Percentiles rank a stretch among this genome's conserved stretches.
These are phyloP conservation scores for Myriosclerotinia duriaeana DNA, from an alignment of 2,329 filamentous ascomycete genomes.

Conservation along the genomic window DNA sequence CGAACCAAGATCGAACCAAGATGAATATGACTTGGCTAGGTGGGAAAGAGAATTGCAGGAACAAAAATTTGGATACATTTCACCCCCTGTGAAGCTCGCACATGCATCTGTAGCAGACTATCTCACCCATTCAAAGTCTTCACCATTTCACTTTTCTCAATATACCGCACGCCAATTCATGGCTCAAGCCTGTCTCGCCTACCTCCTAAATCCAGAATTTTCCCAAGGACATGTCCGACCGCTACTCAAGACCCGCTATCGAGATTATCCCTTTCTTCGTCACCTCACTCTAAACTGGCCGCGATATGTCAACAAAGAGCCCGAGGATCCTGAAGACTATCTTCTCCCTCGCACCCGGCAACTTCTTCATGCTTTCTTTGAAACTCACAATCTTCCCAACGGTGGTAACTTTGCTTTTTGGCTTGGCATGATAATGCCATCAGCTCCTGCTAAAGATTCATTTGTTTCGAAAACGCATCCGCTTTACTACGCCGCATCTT, in stretches of 20 bases:
- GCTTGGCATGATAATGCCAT: conserved; percentile 30
- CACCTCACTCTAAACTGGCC: conserved; percentile 26
- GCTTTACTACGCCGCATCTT: conserved; percentile 34
- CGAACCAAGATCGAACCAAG: conserved; percentile 2
- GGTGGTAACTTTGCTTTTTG: conserved; percentile 32
- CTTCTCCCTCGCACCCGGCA: conserved; percentile 24
- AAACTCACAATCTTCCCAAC: conserved; percentile 24
- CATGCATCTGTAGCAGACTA: conserved; percentile 34
- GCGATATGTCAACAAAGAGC: conserved; percentile 20
- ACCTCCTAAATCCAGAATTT: conserved; percentile 30
- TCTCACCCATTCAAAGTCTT: conserved; percentile 26
- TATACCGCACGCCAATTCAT: conserved; percentile 27
- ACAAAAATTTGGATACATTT: neutral
- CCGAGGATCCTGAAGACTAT: conserved; percentile 22
- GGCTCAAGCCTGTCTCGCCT: conserved; percentile 28
- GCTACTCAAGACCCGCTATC: conserved; percentile 8
- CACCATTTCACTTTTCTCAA: conserved; percentile 28
- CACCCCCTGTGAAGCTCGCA: conserved; percentile 27
- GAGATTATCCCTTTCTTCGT: conserved; percentile 27
- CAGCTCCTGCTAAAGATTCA: conserved; percentile 12
- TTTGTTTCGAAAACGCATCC: conserved; percentile 27
- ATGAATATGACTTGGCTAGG: neutral
- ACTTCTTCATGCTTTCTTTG: conserved; percentile 29
- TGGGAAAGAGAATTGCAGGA: neutral
- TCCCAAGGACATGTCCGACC: conserved; percentile 6